Percentiles rank a stretch among this genome's conserved stretches.
Evolutionary conservation across 108 stramenopile species (phyloP).

Genomic region (Cylindrotheca fusiformis): DNA sequence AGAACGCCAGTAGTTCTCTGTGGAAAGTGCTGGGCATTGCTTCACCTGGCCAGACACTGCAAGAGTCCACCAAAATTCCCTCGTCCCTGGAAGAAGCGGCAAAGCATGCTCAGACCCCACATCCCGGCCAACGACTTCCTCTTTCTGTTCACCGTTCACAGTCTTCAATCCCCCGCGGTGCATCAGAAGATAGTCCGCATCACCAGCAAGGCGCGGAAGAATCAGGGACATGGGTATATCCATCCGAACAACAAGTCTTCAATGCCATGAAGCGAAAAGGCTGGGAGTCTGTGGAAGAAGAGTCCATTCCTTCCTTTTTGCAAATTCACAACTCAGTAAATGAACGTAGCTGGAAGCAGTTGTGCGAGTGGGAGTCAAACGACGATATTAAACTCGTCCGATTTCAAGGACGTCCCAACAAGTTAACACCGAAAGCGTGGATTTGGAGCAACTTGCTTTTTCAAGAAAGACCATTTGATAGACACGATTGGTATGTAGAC

Average conservation of each 20-base stretch:
- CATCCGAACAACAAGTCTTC: slow-evolving; percentile 96
- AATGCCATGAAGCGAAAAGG: slow-evolving; percentile 96
- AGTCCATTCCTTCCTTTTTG: slow-evolving; percentile 78
- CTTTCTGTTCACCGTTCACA: slow-evolving; percentile 66
- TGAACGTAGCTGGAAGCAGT: slow-evolving; percentile 86
- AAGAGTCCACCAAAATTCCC: slow-evolving; percentile 15
- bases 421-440: slow-evolving; percentile 90
- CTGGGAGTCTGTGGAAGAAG: slow-evolving; percentile 76
- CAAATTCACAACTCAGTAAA: slow-evolving; percentile 96
- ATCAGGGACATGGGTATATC: slow-evolving; percentile 87
- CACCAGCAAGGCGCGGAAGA: slow-evolving; percentile 6
- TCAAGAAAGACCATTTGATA: slow-evolving; percentile 90
- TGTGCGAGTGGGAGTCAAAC: slow-evolving; percentile 67
- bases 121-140: slow-evolving; percentile 64
- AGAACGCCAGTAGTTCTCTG: slow-evolving; percentile 13
- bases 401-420: slow-evolving; percentile 90
- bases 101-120: slow-evolving; percentile 71
- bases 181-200: slow-evolving; percentile 18
- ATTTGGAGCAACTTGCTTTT: slow-evolving; percentile 67
- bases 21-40: slow-evolving; percentile 22
- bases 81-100: slow-evolving; percentile 82
- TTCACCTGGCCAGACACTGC: background rate
- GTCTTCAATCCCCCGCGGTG: slow-evolving; percentile 79
- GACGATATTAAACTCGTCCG: slow-evolving; percentile 61
- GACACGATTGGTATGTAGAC: slow-evolving; percentile 97